A percentile compares a stretch with the other conserved stretches of the same genome.
Conservation (phyloP, 345 rosid species). For the Clausena lansium region DNA sequence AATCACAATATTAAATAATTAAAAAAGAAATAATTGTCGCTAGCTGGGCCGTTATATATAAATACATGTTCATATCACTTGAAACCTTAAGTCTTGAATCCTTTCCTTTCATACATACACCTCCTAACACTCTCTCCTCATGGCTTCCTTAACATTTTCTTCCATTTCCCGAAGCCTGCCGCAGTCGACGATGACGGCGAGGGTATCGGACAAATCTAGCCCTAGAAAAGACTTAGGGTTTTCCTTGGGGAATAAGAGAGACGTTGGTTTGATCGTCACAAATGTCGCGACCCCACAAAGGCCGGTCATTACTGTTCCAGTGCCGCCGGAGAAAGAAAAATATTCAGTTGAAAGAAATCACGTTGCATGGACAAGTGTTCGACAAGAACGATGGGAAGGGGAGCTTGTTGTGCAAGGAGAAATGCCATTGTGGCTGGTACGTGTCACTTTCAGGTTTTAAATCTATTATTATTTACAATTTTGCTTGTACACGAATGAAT, state of each 20-base stretch:
- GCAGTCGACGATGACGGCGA: slow-evolving; percentile 10
- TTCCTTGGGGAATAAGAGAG: slow-evolving; percentile 11
- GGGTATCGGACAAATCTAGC: slow-evolving; percentile 18
- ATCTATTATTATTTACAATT: neutral
- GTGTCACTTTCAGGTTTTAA: neutral
- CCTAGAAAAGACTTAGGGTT: slow-evolving; percentile 6
- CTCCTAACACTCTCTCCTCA: slow-evolving; percentile 12
- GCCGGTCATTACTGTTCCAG: slow-evolving; percentile 15
- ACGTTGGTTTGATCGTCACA: slow-evolving; percentile 13
- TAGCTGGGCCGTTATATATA: neutral
- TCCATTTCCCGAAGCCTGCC: slow-evolving; percentile 19
- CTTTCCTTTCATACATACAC: neutral
- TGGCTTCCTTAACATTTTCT: slow-evolving; percentile 47
- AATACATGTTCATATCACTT: neutral
- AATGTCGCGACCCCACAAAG: slow-evolving; percentile 31
- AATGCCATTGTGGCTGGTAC: slow-evolving; percentile 91
- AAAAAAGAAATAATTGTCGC: too few species aligned
- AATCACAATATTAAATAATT: too few species aligned
- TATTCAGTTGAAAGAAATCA: slow-evolving; percentile 28
- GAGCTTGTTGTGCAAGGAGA: slow-evolving; percentile 75
- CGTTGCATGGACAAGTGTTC: slow-evolving; percentile 85
- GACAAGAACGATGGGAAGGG: slow-evolving; percentile 79
- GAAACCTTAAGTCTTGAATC: neutral
- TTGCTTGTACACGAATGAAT: neutral
- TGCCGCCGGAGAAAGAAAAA: slow-evolving; percentile 33